Percentiles rank a stretch among this genome's conserved stretches.
Evolutionary conservation across 306 rosid species (phyloP).

Genomic region (Cucurbita pepo): DNA sequence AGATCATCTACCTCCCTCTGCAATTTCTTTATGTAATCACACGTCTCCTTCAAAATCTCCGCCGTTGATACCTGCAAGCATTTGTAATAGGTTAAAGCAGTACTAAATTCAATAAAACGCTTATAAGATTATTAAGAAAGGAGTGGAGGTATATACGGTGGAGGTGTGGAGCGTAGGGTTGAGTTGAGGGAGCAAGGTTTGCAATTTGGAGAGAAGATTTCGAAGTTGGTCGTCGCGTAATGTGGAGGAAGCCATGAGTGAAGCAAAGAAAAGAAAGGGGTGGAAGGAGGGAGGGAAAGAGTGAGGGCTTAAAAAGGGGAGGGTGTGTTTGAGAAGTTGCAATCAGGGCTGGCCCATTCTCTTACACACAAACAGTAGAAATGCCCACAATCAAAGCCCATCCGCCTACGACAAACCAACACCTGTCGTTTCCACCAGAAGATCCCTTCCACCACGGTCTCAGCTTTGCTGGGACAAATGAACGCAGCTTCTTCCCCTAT

Average conservation of each 20-base stretch:
- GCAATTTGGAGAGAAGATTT: slow-evolving; percentile 20
- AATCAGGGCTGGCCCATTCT: neutral
- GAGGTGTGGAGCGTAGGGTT: neutral
- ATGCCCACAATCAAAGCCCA: neutral
- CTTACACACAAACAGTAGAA: neutral
- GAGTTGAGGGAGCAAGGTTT: slow-evolving; percentile 20
- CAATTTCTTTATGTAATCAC: slow-evolving; percentile 25
- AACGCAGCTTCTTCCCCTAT: neutral
- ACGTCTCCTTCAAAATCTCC: slow-evolving; percentile 21
- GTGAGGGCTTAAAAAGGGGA: neutral
- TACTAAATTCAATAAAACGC: neutral
- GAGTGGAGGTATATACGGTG: neutral
- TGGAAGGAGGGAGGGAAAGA: neutral
- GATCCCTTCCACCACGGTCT: neutral
- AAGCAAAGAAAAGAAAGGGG: neutral
- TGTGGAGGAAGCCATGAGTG: slow-evolving; percentile 5
- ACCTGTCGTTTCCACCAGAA: neutral
- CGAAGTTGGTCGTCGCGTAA: slow-evolving; percentile 11
- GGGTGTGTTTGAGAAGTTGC: neutral
- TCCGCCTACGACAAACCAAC: neutral
- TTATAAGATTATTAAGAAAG: neutral
- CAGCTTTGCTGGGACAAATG: neutral
- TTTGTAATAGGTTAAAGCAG: neutral
- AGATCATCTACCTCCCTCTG: slow-evolving; percentile 21
- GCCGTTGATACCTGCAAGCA: slow-evolving; percentile 11